Evolutionary conservation across 441 rosid genomes (phyloP).

Genomic region (Kokia cookei): DNA sequence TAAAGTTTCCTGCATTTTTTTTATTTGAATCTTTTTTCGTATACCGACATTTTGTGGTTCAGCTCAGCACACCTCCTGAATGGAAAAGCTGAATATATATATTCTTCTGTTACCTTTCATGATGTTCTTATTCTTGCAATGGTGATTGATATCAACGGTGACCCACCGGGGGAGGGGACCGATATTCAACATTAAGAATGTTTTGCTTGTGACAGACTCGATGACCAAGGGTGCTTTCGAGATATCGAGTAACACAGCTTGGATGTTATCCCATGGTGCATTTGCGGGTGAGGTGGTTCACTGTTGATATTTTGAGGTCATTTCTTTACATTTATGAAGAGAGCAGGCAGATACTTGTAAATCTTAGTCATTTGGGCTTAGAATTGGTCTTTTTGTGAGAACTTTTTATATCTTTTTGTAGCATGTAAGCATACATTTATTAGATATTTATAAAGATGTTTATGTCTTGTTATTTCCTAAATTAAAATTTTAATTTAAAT

Average conservation of each 20-base stretch:
- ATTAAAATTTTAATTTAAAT: too few species aligned
- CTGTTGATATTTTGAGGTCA: background rate
- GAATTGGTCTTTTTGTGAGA: background rate
- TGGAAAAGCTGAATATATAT: slow-evolving; percentile 3
- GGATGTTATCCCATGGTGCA: background rate
- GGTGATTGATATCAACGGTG: slow-evolving; percentile 16
- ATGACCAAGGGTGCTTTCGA: background rate
- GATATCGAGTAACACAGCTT: background rate
- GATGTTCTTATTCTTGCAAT: slow-evolving; percentile 15
- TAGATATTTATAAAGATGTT: background rate
- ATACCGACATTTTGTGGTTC: slow-evolving; percentile 11
- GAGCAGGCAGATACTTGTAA: slow-evolving; percentile 6
- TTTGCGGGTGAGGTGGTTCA: slow-evolving; percentile 2
- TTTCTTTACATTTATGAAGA: slow-evolving; percentile 6
- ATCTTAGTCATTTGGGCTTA: background rate
- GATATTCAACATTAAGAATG: background rate
- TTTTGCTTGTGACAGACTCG: background rate
- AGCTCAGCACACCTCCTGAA: slow-evolving; percentile 12
- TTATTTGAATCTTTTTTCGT: background rate
- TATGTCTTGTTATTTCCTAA: background rate
- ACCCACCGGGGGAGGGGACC: background rate
- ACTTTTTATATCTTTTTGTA: background rate
- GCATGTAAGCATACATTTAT: background rate
- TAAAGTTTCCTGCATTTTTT: slow-evolving; percentile 6
- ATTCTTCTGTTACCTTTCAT: slow-evolving; percentile 1